phyloP scores from a whole-genome alignment of 2,329 filamentous ascomycete genomes.

The Hymenoscyphus linearis region DNA sequence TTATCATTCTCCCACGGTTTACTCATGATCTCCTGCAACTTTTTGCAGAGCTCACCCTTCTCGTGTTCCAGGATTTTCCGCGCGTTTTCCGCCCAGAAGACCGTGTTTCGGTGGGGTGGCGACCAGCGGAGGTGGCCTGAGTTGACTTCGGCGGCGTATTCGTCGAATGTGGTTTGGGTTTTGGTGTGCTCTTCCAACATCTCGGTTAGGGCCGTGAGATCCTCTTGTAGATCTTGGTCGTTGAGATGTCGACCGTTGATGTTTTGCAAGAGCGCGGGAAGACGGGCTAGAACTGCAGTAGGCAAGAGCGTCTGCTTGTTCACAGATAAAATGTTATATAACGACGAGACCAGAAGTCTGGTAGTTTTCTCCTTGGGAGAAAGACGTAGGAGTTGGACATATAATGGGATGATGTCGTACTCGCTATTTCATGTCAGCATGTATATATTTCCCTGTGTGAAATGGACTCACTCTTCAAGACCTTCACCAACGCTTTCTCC shows the following conservation, averaged over 20 bases:
- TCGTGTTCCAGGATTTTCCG: slow-evolving; percentile 63
- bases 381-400: slow-evolving; percentile 84
- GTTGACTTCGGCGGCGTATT: slow-evolving; percentile 60
- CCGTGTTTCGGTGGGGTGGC: slow-evolving; percentile 65
- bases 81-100: slow-evolving; percentile 71
- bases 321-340: slow-evolving; percentile 73
- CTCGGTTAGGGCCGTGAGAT: slow-evolving; percentile 55
- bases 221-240: slow-evolving; percentile 59
- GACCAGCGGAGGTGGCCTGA: slow-evolving; percentile 69
- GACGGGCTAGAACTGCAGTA: slow-evolving; percentile 76
- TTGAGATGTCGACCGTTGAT: slow-evolving; percentile 56
- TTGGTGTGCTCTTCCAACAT: slow-evolving; percentile 63
- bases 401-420: slow-evolving; percentile 86
- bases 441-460: not conserved
- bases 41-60: slow-evolving; percentile 58
- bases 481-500: slow-evolving; percentile 67
- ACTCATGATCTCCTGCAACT: slow-evolving; percentile 61
- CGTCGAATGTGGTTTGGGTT: slow-evolving; percentile 47
- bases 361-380: slow-evolving; percentile 99
- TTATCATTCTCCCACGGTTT: slow-evolving; percentile 67
- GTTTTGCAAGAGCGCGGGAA: slow-evolving; percentile 64
- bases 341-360: slow-evolving; percentile 79
- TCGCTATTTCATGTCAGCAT: slow-evolving; percentile 50
- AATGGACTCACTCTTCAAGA: slow-evolving; percentile 69
- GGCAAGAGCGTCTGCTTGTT: slow-evolving; percentile 73